Evolutionary conservation across 1,139 yeast species (phyloP), one percentile per base, ranked within the genome.

Genomic region (Candida frijolesensis): DNA sequence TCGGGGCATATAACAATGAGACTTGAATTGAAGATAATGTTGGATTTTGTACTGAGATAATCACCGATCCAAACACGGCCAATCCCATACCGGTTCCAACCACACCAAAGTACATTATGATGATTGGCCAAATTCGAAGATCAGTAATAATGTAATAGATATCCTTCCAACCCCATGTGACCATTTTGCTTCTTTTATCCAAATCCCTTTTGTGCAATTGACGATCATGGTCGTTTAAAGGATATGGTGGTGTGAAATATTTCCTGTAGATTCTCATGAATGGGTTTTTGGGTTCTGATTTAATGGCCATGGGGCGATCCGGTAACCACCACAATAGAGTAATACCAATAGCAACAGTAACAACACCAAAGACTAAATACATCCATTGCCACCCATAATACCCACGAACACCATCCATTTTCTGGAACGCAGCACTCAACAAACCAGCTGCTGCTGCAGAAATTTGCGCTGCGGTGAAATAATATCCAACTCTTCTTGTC

Each of bases 51-150:
- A 80, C 80, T 47, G 78, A 68, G 58, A 89, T 85, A 56, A 89
- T 84, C n/a, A 94, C 84, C 4, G 96, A 85, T 1, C 94, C 96
- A 68, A 87, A 89, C 16, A 87, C 94, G 16, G 92, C 91, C 50
- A 89, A 73, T 15, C 96, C 96, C 62, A 80, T 85, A 1, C 96
- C 96, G 14, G 90, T 84, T 44, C 96, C 96, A 18, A 89, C 96
- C 14, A 87, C 96, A 8, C 96, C 96, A 67, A 89, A 90, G 68
- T 89, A 89, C 96, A 89, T 89, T 70, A 89, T 75, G 46, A 88
- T 74, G 53, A 89, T 68, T 1, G 96, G 95, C 94, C 94, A 89
- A 43, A 87, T 75, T 57, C 95, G 76, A 43, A 78, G 60, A 64
- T 89, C 96, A 27, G 76, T 62, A 29, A 88, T 61, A 45, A 89